Evolutionary conservation across 352 stramenopile genomes (phyloP).

Genomic region (Globisporangium nagaii): DNA sequence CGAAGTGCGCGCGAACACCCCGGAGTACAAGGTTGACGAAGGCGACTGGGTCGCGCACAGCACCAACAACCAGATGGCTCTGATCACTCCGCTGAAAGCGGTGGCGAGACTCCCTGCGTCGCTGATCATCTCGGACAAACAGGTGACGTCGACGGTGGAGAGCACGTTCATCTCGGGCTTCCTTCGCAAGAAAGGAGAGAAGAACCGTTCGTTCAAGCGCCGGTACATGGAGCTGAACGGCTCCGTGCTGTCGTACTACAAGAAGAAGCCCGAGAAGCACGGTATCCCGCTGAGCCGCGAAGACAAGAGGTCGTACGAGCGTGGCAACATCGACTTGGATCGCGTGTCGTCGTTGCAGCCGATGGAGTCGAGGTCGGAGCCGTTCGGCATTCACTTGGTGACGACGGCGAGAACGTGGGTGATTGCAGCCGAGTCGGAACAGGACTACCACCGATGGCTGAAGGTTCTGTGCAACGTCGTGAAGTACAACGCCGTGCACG

Average conservation of each 20-base stretch:
- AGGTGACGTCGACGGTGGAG: conserved; percentile 1
- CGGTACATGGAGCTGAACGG: conserved; percentile 84
- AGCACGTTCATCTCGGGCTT: conserved; percentile 49
- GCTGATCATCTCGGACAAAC: conserved; percentile 60
- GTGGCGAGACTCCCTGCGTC: conserved; percentile 65
- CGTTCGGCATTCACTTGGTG: conserved; percentile 75
- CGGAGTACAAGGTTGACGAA: conserved; percentile 83
- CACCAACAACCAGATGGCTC: conserved; percentile 70
- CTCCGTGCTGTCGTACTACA: conserved; percentile 73
- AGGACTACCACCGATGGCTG: conserved; percentile 76
- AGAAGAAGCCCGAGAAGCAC: conserved; percentile 81
- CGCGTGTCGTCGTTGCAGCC: conserved; percentile 76
- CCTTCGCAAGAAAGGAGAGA: conserved; percentile 79
- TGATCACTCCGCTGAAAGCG: conserved; percentile 82
- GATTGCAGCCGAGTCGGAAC: conserved; percentile 63
- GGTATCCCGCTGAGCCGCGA: conserved; percentile 59
- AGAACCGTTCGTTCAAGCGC: conserved; percentile 77
- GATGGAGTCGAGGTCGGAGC: conserved; percentile 53
- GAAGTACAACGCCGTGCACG: conserved; percentile 75
- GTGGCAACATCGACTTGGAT: conserved; percentile 75
- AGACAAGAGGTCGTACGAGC: conserved; percentile 71
- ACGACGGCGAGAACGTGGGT: conserved; percentile 75
- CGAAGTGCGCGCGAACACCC: conserved; percentile 85
- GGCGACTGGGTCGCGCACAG: conserved; percentile 85
- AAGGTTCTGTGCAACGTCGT: conserved; percentile 75